A percentile compares a stretch with the other conserved stretches of the same genome.
These are phyloP conservation scores for Talaromyces sp. DNA, from an alignment of 2,329 filamentous ascomycete genomes.

Conservation along the genomic window DNA sequence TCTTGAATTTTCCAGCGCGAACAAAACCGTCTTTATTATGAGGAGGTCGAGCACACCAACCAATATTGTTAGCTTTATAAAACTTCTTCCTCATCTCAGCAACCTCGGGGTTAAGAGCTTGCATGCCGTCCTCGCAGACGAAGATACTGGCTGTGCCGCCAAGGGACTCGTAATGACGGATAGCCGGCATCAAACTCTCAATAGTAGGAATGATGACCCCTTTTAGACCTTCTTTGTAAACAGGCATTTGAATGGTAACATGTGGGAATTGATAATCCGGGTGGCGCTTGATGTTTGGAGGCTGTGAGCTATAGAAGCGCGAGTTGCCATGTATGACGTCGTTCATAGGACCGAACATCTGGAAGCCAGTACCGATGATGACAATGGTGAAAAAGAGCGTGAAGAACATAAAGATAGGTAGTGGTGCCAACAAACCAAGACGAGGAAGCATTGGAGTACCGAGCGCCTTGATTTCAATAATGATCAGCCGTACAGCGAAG, in stretches of 20 bases:
- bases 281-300: conserved; percentile 15
- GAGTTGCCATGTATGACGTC: conserved; percentile 17
- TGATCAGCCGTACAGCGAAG: conserved; percentile 15
- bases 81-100: conserved; percentile 46
- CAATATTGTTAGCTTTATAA: conserved; percentile 51
- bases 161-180: conserved; percentile 58
- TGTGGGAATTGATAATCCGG: conserved; percentile 30
- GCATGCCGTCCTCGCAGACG: conserved; percentile 41
- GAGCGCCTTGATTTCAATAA: conserved; percentile 16
- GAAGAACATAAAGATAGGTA: conserved; percentile 18
- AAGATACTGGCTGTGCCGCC: conserved; percentile 38
- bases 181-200: conserved; percentile 55
- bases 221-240: conserved; percentile 79
- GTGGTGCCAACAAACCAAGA: conserved; percentile 13
- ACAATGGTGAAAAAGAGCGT: conserved; percentile 18
- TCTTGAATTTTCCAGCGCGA: conserved; percentile 66
- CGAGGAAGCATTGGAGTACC: conserved; percentile 16
- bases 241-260: conserved; percentile 76
- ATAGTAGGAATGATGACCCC: conserved; percentile 64
- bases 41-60: conserved; percentile 48
- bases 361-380: conserved; percentile 14
- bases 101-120: conserved; percentile 40
- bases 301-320: conserved; percentile 17
- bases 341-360: conserved; percentile 17
- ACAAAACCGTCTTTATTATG: conserved; percentile 48